Conservation (phyloP, 768 basidiomycete genomes). For the Austroboletus eburneus region DNA sequence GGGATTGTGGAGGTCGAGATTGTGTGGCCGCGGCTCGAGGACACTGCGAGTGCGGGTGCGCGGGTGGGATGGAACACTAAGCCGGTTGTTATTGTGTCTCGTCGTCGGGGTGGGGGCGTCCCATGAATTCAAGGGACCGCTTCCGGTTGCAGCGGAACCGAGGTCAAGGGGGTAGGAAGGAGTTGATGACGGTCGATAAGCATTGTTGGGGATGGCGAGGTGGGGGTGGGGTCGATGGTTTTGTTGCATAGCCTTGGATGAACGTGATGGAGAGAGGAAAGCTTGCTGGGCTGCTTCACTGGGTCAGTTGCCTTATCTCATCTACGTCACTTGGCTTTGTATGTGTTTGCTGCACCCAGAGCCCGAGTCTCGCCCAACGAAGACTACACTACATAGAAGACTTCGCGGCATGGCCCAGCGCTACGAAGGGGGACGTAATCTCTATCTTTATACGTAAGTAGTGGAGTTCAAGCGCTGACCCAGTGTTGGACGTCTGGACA, state of each 20-base stretch:
- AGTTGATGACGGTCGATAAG: constrained; percentile 31
- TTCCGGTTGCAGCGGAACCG: constrained; percentile 15
- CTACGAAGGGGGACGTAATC: too few relatives aligned
- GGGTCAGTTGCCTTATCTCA: constrained; percentile 12
- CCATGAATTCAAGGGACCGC: constrained; percentile 32
- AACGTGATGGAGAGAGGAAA: background rate
- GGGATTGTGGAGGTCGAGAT: constrained; percentile 39
- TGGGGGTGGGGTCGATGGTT: constrained; percentile 34
- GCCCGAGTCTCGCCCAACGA: too few relatives aligned
- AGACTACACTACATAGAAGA: too few relatives aligned
- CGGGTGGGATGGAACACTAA: constrained; percentile 21
- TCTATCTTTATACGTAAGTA: too few relatives aligned
- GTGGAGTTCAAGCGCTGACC: too few relatives aligned
- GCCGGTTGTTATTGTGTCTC: constrained; percentile 19
- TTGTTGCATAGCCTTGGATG: constrained; percentile 20
- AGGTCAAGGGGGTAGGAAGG: constrained; percentile 30
- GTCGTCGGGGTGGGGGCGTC: constrained; percentile 27
- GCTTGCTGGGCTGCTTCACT: background rate
- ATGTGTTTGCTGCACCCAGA: constrained; percentile 8
- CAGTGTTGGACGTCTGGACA: too few relatives aligned
- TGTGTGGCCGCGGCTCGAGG: constrained; percentile 24
- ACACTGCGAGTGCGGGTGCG: constrained; percentile 39
- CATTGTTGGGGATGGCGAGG: constrained; percentile 36
- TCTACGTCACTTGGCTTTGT: constrained; percentile 19
- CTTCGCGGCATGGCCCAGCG: too few relatives aligned